These are phyloP conservation scores for Lolium multiflorum DNA, from an alignment of 176 grass and related monocot species.

Conservation along the genomic window DNA sequence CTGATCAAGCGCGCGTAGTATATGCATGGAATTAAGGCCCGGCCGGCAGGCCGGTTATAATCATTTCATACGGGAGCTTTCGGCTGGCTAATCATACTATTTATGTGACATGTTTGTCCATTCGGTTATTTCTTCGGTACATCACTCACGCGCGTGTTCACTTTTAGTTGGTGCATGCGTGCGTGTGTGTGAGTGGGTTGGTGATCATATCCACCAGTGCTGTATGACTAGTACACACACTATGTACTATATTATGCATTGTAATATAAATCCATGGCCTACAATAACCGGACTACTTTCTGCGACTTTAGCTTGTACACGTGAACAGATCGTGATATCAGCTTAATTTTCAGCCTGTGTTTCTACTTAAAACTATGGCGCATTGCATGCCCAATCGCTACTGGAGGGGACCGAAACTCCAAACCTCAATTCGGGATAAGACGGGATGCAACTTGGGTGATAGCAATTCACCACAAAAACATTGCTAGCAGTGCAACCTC, in stretches of 20 bases:
- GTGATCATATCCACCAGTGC: constrained; percentile 24
- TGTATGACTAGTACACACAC: constrained; percentile 33
- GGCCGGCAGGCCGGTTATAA: neutral
- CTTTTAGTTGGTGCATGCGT: constrained; percentile 27
- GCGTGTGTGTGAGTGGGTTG: neutral
- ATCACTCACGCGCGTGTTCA: neutral
- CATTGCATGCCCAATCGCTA: no score
- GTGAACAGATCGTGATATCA: neutral
- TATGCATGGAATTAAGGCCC: neutral
- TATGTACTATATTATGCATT: neutral
- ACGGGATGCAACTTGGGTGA: no score
- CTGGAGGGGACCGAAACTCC: no score
- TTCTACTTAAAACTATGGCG: no score
- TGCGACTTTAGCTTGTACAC: neutral
- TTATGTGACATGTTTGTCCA: neutral
- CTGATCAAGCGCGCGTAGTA: neutral
- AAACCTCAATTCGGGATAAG: no score
- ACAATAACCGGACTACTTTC: neutral
- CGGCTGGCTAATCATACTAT: neutral
- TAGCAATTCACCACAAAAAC: no score
- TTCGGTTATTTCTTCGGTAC: neutral
- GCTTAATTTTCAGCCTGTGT: no score
- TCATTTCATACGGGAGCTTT: neutral
- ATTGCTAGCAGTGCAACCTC: no score
- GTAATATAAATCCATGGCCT: neutral